These are phyloP conservation scores for Centaurea solstitialis DNA, from an alignment of 129 eudicot species.

Conservation along the genomic window DNA sequence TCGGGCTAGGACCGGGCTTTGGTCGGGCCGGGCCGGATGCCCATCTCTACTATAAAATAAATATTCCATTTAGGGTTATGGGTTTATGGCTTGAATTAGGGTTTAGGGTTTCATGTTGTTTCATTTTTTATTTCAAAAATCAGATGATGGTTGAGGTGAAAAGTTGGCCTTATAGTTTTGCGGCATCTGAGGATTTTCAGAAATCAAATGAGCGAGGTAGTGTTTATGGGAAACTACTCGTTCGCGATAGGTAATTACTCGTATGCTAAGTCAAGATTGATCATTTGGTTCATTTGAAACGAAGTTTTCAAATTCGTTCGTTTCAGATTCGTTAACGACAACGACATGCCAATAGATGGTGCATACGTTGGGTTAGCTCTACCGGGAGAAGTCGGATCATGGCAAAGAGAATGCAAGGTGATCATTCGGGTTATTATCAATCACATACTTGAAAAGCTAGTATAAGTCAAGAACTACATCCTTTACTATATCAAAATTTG, in stretches of 20 bases:
- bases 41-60: no score
- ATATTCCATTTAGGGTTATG: background rate
- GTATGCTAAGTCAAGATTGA: background rate
- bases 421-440: background rate
- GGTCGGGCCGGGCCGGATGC: no score
- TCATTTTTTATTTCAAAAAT: background rate
- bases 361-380: slow-evolving; percentile 84
- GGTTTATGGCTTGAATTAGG: background rate
- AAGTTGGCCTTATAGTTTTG: slow-evolving; percentile 87
- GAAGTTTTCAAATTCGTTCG: background rate
- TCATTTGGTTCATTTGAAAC: background rate
- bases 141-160: slow-evolving; percentile 66
- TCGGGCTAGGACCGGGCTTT: no score
- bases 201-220: slow-evolving; percentile 64
- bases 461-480: background rate
- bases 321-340: slow-evolving; percentile 46
- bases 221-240: slow-evolving; percentile 65
- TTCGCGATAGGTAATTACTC: slow-evolving; percentile 66
- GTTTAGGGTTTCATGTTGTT: background rate
- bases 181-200: slow-evolving; percentile 76
- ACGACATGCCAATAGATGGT: slow-evolving; percentile 56
- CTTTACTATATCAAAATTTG: no score
- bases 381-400: slow-evolving; percentile 85
- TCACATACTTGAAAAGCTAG: background rate
- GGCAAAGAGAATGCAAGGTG: slow-evolving; percentile 99